Evolutionary conservation across 163 green algal species (phyloP).

Genomic region (Coccomyxa subellipsoidea): DNA sequence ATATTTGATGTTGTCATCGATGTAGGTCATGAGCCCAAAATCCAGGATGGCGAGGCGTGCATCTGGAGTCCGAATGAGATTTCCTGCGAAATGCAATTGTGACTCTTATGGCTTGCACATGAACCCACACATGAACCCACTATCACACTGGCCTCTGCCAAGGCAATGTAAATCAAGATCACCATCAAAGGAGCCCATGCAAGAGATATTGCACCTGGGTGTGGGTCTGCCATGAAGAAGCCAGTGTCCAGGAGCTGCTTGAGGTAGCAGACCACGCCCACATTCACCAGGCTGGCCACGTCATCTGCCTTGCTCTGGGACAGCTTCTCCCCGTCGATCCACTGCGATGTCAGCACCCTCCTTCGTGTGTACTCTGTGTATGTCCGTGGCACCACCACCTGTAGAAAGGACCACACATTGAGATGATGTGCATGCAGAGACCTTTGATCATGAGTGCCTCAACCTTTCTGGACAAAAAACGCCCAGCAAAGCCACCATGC

Average conservation of each 20-base stretch:
- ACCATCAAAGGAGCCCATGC: background rate
- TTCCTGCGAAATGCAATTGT: constrained; percentile 57
- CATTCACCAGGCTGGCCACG: constrained; percentile 90
- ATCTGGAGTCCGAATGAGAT: constrained; percentile 98
- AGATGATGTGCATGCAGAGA: no score
- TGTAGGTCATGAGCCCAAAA: constrained; percentile 86
- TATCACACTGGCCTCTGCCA: no score
- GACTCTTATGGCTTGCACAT: background rate
- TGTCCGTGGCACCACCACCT: constrained; percentile 92
- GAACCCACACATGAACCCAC: background rate
- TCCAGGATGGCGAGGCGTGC: constrained; percentile 94
- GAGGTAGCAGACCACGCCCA: constrained; percentile 97
- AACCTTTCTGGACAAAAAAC: no score
- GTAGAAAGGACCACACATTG: no score
- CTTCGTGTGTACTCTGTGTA: constrained; percentile 86
- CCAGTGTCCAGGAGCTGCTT: constrained; percentile 93
- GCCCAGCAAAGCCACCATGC: background rate
- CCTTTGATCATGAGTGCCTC: no score
- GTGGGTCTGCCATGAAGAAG: background rate
- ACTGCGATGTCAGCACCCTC: constrained; percentile 86
- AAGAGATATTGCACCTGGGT: background rate
- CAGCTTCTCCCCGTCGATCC: constrained; percentile 83
- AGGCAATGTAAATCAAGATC: no score
- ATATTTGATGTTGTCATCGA: constrained; percentile 72
- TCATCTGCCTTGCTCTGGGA: constrained; percentile 71